Evolutionary conservation across 805 yeast genomes (phyloP).

Genomic region (Sungouiozyma intestinalis): DNA sequence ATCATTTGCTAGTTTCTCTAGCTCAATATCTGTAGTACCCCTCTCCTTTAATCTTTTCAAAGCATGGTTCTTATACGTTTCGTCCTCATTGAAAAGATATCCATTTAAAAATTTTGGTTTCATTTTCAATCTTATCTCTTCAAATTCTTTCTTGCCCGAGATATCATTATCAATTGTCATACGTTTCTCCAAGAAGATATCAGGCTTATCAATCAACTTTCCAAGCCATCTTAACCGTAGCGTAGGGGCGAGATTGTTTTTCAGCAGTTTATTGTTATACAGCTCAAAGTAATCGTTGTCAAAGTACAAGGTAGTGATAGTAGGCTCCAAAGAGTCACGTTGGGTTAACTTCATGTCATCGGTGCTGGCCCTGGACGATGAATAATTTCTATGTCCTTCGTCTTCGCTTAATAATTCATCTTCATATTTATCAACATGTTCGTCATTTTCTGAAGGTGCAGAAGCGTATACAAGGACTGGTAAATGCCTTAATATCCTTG

Average conservation of each 20-base stretch:
- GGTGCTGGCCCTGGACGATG: conserved; percentile 32
- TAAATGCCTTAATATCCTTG: conserved; percentile 84
- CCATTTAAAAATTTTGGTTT: conserved; percentile 77
- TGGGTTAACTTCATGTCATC: conserved; percentile 32
- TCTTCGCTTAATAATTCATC: conserved; percentile 17
- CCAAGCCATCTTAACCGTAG: conserved; percentile 90
- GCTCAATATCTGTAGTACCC: conserved; percentile 41
- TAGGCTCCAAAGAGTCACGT: conserved; percentile 54
- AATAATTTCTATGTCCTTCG: conserved; percentile 10
- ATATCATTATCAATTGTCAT: conserved; percentile 43
- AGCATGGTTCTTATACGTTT: conserved; percentile 38
- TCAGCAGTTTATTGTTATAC: conserved; percentile 74
- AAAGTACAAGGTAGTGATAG: conserved; percentile 76
- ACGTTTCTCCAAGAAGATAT: conserved; percentile 72
- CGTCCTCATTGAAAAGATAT: conserved; percentile 46
- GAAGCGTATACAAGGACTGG: conserved; percentile 74
- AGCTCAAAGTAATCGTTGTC: conserved; percentile 76
- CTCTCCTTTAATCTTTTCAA: conserved; percentile 53
- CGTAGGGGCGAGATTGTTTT: conserved; percentile 59
- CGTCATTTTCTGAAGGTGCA: conserved; percentile 28
- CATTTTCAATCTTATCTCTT: conserved; percentile 55
- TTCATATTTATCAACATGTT: conserved; percentile 20
- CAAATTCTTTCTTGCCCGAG: conserved; percentile 39
- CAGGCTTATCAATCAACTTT: conserved; percentile 62
- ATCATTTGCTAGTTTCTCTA: conserved; percentile 43